Conservation (phyloP, 2,329 filamentous ascomycete genomes). For the Hymenotorrendiella dingleyae region DNA sequence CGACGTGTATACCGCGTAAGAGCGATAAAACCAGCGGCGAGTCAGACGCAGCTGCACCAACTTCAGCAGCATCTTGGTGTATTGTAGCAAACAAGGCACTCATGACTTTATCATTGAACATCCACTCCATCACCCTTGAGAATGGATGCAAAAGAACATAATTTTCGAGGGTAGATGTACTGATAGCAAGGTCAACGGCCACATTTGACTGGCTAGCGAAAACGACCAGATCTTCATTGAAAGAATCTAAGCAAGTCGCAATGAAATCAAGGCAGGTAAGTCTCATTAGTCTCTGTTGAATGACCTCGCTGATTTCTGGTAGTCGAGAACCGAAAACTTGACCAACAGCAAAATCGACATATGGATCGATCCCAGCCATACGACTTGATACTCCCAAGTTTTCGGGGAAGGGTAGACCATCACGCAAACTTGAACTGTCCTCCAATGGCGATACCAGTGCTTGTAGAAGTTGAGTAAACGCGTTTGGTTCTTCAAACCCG, state of each 20-base stretch:
- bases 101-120: conserved; percentile 89
- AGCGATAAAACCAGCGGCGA: conserved; percentile 79
- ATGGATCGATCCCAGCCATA: conserved; percentile 82
- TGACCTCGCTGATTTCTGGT: conserved; percentile 54
- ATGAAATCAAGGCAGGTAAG: conserved; percentile 82
- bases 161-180: conserved; percentile 64
- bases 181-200: conserved; percentile 68
- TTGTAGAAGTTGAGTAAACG: conserved; percentile 74
- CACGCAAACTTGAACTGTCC: conserved; percentile 57
- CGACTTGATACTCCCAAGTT: conserved; percentile 71
- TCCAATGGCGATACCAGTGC: conserved; percentile 62
- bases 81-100: conserved; percentile 71
- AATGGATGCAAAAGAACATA: conserved; percentile 92
- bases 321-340: conserved; percentile 61
- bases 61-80: conserved; percentile 66
- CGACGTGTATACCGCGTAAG: conserved; percentile 73
- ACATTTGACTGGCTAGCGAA: conserved; percentile 75
- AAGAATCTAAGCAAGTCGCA: conserved; percentile 69
- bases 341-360: conserved; percentile 85
- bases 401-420: conserved; percentile 81
- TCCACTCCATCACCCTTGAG: conserved; percentile 92
- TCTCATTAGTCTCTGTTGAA: conserved; percentile 67
- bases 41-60: conserved; percentile 66
- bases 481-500: conserved; percentile 78
- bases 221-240: conserved; percentile 90